Evolutionary conservation across 2,329 filamentous ascomycete species (phyloP).

Genomic region (Fusarium sp.): DNA sequence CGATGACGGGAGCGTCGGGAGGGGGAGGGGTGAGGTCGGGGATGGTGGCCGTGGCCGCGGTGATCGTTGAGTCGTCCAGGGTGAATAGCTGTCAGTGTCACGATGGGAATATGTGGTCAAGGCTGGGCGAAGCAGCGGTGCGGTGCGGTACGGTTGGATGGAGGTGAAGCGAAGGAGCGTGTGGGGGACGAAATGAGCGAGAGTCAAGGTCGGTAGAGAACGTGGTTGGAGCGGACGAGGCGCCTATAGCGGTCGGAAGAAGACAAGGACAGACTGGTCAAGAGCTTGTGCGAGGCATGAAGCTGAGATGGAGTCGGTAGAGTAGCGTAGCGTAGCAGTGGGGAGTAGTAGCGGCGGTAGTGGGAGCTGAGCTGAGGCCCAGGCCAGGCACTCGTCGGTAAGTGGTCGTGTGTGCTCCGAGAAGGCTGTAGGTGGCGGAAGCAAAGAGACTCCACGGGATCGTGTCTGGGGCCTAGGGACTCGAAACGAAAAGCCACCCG

Average conservation of each 20-base stretch:
- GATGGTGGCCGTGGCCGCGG: slow-evolving; percentile 36
- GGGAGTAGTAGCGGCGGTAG: slow-evolving; percentile 9
- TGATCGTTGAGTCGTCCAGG: slow-evolving; percentile 57
- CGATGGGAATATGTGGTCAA: slow-evolving; percentile 7
- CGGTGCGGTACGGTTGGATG: not conserved
- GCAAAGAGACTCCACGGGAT: slow-evolving; percentile 6
- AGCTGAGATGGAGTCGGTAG: slow-evolving; percentile 34
- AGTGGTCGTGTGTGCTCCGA: slow-evolving; percentile 11
- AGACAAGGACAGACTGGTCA: slow-evolving; percentile 30
- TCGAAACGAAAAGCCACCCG: slow-evolving; percentile 30
- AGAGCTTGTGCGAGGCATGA: slow-evolving; percentile 42
- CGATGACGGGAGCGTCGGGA: slow-evolving; percentile 49
- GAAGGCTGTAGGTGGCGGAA: slow-evolving; percentile 25
- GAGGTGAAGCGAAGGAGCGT: slow-evolving; percentile 32
- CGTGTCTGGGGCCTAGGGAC: slow-evolving; percentile 5
- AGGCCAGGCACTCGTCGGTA: slow-evolving; percentile 9
- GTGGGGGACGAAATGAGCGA: slow-evolving; percentile 29
- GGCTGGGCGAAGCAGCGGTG: not conserved
- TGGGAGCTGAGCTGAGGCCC: not conserved
- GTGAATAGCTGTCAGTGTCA: slow-evolving; percentile 44
- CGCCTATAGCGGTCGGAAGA: slow-evolving; percentile 5
- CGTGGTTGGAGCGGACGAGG: slow-evolving; percentile 25
- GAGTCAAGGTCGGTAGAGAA: slow-evolving; percentile 35
- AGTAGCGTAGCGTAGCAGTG: slow-evolving; percentile 20
- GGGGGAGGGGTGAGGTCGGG: slow-evolving; percentile 31